Percentiles rank a stretch among this genome's conserved stretches.
Conservation (phyloP, 768 basidiomycete species). For the Amanita phalloides region DNA sequence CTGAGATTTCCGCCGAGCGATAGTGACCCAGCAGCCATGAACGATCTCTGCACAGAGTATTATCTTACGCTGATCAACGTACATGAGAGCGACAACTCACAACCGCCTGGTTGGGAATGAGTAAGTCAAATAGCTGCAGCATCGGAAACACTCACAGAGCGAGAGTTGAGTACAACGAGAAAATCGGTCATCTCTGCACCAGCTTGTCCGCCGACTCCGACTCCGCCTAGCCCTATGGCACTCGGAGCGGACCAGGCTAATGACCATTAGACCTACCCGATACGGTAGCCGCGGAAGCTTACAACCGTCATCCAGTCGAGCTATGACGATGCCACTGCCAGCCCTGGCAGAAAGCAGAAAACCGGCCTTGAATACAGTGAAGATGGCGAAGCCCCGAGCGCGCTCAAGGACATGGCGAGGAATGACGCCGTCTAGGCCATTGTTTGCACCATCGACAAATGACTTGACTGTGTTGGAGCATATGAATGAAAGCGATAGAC, state of each 20-base stretch:
- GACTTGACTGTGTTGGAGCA: constrained; percentile 48
- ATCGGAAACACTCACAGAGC: constrained; percentile 37
- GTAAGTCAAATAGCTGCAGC: not conserved
- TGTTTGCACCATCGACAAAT: constrained; percentile 73
- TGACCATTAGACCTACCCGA: not conserved
- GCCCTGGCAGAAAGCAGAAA: constrained; percentile 69
- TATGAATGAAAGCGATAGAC: constrained; percentile 3
- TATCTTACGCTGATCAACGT: constrained; percentile 1
- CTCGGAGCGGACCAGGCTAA: constrained; percentile 89
- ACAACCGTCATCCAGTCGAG: constrained; percentile 74
- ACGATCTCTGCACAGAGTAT: constrained; percentile 42
- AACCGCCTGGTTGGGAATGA: constrained; percentile 34
- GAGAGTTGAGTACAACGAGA: constrained; percentile 78
- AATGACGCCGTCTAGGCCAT: constrained; percentile 72
- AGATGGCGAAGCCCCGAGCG: constrained; percentile 77
- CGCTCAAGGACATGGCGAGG: constrained; percentile 38
- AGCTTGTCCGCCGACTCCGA: constrained; percentile 78
- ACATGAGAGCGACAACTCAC: constrained; percentile 28
- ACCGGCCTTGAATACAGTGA: constrained; percentile 77
- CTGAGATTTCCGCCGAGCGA: constrained; percentile 89
- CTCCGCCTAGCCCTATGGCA: constrained; percentile 87
- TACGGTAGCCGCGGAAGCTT: constrained; percentile 20
- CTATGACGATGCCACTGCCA: constrained; percentile 84
- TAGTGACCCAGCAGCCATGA: constrained; percentile 91
- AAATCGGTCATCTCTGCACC: constrained; percentile 90